Evolutionary conservation across 495 filamentous ascomycete species (phyloP), one percentile per base, ranked within the genome.

Genomic region (Daldinia decipiens): DNA sequence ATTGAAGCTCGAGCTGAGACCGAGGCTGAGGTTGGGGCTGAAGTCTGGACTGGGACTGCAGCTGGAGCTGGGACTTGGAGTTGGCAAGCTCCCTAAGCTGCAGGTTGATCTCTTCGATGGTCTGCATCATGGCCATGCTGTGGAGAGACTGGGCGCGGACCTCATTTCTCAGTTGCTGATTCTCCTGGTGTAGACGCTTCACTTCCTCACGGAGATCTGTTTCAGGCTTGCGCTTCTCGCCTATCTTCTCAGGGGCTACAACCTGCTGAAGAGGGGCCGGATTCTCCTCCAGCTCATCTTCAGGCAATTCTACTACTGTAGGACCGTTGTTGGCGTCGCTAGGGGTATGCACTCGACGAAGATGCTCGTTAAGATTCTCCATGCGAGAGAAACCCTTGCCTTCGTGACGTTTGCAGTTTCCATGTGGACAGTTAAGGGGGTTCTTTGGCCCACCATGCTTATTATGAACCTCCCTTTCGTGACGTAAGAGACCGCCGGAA

Each of bases 391-490:
- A 98, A 1, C 92, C 93, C 69, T 90, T 87, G 74, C 86, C 88
- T 0, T 85, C 86, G 76, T 91, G 90, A 13, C 93, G 89, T 74
- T 93, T 92, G 83, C 94, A 97, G 76, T 89, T 87, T n/a, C 79
- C 71, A 64, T 92, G 87, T 0, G 93, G 92, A 69, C 94, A 98
- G 77, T 90, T 87, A 50, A 93, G 85, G 52, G 88, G 86, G 59
- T 92, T 88, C 80, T 93, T 91, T 19, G 93, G 91, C 4, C 93
- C 93, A 52, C 92, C 90, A 74, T 94, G 89, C 79, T 92, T 91
- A 74, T 88, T 89, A 79, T 98, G 94, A 0, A 97, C 93, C 79
- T 98, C 94, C 54, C 94, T 88, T 77, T 96, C 90, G 81, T 98
- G 94, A 3, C 94, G 87, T 8, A 94, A 79, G 2, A 98, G 87